phyloP scores from a whole-genome alignment of 2,329 filamentous ascomycete species.

The Claviceps sorghi region DNA sequence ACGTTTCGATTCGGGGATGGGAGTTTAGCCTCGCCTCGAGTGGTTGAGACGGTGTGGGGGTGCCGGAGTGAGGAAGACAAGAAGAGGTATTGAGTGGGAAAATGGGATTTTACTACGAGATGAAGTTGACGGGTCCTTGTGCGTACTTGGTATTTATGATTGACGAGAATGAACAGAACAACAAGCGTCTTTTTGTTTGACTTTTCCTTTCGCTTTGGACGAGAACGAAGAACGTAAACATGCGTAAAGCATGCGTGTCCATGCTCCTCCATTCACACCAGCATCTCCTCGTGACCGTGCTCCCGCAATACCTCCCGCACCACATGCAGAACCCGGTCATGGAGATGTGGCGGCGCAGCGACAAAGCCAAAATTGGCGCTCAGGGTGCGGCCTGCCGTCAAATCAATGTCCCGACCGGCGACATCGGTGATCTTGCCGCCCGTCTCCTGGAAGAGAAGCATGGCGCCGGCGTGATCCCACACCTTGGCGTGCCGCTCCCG shows the following conservation, averaged over 20 bases:
- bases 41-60: neutral
- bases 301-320: conserved; percentile 50
- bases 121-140: too few species aligned
- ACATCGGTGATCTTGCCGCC: conserved; percentile 42
- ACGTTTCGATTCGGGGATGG: neutral
- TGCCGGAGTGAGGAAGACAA: too few species aligned
- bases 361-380: conserved; percentile 40
- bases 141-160: too few species aligned
- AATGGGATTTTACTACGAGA: too few species aligned
- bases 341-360: conserved; percentile 31
- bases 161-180: too few species aligned
- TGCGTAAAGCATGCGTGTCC: too few species aligned
- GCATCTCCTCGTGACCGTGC: conserved; percentile 14
- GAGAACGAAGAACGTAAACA: too few species aligned
- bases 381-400: conserved; percentile 34
- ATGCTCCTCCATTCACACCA: conserved; percentile 5
- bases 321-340: conserved; percentile 28
- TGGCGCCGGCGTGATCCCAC: conserved; percentile 47
- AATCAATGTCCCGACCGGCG: conserved; percentile 34
- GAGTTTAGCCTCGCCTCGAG: neutral
- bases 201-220: too few species aligned
- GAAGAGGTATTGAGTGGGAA: too few species aligned
- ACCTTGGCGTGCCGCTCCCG: conserved; percentile 32
- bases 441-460: conserved; percentile 42
- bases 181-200: too few species aligned